Conservation (phyloP, 345 rosid genomes). For the Lepidium didymum region DNA sequence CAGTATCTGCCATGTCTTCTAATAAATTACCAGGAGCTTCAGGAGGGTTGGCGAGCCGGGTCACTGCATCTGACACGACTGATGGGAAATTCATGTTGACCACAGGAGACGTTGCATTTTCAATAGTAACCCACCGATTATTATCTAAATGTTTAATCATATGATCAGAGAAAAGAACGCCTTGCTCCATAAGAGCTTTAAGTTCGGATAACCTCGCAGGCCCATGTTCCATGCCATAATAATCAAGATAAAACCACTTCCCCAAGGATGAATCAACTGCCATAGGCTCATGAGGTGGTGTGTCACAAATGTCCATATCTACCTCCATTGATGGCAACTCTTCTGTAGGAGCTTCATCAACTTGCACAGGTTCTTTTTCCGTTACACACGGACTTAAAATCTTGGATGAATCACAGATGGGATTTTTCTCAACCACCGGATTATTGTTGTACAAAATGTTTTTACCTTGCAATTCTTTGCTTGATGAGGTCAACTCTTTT, state of each 20-base stretch:
- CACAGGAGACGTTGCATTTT: conserved; percentile 91
- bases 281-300: conserved; percentile 68
- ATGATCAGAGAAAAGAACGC: conserved; percentile 79
- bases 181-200: conserved; percentile 72
- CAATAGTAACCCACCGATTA: conserved; percentile 92
- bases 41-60: conserved; percentile 80
- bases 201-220: conserved; percentile 80
- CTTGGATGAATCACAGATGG: conserved; percentile 38
- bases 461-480: conserved; percentile 58
- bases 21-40: conserved; percentile 92
- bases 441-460: conserved; percentile 26
- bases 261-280: conserved; percentile 56
- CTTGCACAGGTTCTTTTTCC: conserved; percentile 42
- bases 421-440: conserved; percentile 41
- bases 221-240: conserved; percentile 72
- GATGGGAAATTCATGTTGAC: conserved; percentile 37
- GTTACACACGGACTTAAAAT: conserved; percentile 35
- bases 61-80: conserved; percentile 55
- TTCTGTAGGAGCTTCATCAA: conserved; percentile 45
- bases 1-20: conserved; percentile 49
- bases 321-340: conserved; percentile 97
- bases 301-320: conserved; percentile 97
- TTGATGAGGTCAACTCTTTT: conserved; percentile 33
- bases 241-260: conserved; percentile 96
- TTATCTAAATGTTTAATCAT: conserved; percentile 78